Base-by-base conservation (phyloP, 2,329 filamentous ascomycete genomes). In the Akanthomyces muscarius region DNA sequence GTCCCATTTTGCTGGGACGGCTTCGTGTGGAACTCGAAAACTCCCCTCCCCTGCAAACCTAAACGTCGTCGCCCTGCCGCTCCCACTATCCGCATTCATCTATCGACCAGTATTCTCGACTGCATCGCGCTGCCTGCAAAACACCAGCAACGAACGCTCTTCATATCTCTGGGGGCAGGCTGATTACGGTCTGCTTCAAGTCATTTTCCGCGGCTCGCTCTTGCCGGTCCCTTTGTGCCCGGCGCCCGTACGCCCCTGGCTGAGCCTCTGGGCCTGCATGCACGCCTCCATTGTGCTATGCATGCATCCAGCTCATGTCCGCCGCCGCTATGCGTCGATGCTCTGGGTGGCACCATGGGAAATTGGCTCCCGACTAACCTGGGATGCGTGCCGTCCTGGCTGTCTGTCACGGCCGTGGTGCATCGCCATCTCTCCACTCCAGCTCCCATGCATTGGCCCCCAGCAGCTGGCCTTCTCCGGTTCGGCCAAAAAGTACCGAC, bases 311-410 rank as follows among this genome's bases (percentile, higher is more conserved):
- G 48, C 47, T 53, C 38, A 30, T 41, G 57, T 44, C 48, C 28
- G 41, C 47, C 28, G 41, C 47, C 28, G 59, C 59, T 7, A 61
- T 61, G 59, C 50, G 28, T 61, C 59, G 59, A 61, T 30, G 42
- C 58, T 36, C 18, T 5, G 23, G 23, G 60, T 62, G 60, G 60
- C 60, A 51, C 60, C 51, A 55, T 23, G 51, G 60, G 60, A 62
- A 62, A 62, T 62, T 62, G 60, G 30, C 60, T 55, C 23, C 30
- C 33, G n/a, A 36, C 44, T 55, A 42, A 41, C 44, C 52, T 36
- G 30, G 41, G 47, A 50, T 30, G 25, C 45, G 33, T 48, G 36
- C 56, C 23, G 56, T 51, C 56, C 21, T 25, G 47, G 30, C 38
- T 21, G 59, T 55, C 59, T 61, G 59, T 61, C 59, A 54, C 33